Percentiles rank a stretch among this genome's conserved stretches.
Evolutionary conservation across 345 rosid species (phyloP).

Genomic region (Cochlearia excelsa): DNA sequence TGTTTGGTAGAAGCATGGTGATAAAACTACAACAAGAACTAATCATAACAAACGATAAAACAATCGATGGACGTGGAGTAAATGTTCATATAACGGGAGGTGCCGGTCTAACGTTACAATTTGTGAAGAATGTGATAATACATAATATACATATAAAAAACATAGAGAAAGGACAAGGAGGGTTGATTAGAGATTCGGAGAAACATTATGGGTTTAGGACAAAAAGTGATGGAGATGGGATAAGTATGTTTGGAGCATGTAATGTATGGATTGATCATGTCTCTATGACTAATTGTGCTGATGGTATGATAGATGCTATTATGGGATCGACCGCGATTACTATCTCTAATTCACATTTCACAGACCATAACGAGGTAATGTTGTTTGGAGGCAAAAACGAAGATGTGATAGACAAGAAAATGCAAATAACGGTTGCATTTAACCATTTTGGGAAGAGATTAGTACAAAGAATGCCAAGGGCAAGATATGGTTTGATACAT

Average conservation of each 20-base stretch:
- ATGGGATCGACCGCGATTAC: conserved; percentile 54
- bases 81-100: conserved; percentile 56
- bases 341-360: conserved; percentile 66
- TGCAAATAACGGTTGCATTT: conserved; percentile 73
- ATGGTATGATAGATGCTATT: conserved; percentile 50
- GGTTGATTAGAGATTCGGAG: conserved; percentile 58
- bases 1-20: conserved; percentile 54
- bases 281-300: conserved; percentile 54
- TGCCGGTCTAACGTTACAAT: conserved; percentile 67
- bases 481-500: conserved; percentile 58
- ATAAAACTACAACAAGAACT: conserved; percentile 69
- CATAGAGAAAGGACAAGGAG: conserved; percentile 42
- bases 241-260: conserved; percentile 50
- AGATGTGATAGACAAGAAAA: conserved; percentile 40
- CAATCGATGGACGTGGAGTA: conserved; percentile 75
- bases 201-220: conserved; percentile 57
- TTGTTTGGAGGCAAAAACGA: conserved; percentile 56
- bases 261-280: conserved; percentile 72
- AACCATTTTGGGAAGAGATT: conserved; percentile 60
- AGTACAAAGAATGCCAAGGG: conserved; percentile 46
- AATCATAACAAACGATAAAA: conserved; percentile 49
- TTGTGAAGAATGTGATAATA: conserved; percentile 60
- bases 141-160: conserved; percentile 60
- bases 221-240: conserved; percentile 64
- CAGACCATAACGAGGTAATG: conserved; percentile 68